Evolutionary conservation across 345 rosid species (phyloP).

Genomic region (Camelina sativa): DNA sequence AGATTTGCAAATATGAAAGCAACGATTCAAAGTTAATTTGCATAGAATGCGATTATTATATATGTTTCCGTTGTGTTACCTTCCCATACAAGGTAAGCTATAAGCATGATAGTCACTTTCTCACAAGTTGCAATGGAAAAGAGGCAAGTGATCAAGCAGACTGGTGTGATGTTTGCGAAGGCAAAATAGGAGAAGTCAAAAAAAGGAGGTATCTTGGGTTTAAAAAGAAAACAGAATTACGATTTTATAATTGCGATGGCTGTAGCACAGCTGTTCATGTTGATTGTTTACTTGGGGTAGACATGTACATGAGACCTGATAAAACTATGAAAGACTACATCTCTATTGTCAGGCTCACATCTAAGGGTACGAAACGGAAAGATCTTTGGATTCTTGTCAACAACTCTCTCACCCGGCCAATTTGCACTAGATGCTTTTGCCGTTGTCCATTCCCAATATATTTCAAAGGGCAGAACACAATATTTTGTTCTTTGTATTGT

Average conservation of each 20-base stretch:
- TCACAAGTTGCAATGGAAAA: not conserved
- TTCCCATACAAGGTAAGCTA: not conserved
- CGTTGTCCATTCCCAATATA: slow-evolving; percentile 13
- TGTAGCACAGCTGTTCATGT: slow-evolving; percentile 16
- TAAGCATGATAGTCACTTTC: not conserved
- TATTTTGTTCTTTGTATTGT: not conserved
- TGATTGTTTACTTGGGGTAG: not conserved
- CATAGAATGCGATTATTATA: not conserved
- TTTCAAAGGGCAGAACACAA: not conserved
- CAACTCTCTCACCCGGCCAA: not conserved
- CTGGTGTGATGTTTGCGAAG: not conserved
- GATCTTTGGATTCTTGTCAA: not conserved
- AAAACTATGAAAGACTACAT: not conserved
- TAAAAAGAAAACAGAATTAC: not conserved
- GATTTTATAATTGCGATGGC: not conserved
- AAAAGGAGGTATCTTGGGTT: no score
- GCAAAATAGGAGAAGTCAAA: not conserved
- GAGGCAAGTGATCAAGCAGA: not conserved
- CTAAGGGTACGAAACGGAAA: not conserved
- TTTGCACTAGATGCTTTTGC: not conserved
- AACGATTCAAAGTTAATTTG: not conserved
- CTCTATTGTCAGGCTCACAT: not conserved
- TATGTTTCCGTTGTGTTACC: not conserved
- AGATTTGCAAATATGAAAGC: not conserved
- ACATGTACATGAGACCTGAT: slow-evolving; percentile 5